Conservation (phyloP, 2,329 filamentous ascomycete genomes). For the Sarocladium strictum region DNA sequence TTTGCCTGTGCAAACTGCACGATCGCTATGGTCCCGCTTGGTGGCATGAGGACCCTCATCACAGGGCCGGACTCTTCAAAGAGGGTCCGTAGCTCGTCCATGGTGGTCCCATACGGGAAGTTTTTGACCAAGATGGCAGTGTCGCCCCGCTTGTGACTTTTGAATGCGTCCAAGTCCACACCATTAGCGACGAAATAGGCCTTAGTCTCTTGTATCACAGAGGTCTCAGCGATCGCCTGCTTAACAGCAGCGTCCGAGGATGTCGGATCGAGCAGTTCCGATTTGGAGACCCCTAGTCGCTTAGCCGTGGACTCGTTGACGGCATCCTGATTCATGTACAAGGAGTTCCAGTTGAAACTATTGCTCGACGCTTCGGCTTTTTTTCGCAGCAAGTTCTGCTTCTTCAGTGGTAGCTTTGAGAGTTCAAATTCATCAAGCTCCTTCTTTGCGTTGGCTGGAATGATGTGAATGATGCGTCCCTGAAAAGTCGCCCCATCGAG, state of each 20-base stretch:
- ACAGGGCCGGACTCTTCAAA: constrained; percentile 85
- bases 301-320: constrained; percentile 86
- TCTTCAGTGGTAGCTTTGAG: constrained; percentile 88
- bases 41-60: constrained; percentile 80
- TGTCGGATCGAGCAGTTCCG: constrained; percentile 89
- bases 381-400: constrained; percentile 84
- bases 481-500: constrained; percentile 86
- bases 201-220: constrained; percentile 94
- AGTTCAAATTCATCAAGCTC: constrained; percentile 85
- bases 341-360: constrained; percentile 96
- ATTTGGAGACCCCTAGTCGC: constrained; percentile 83
- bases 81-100: constrained; percentile 70
- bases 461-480: constrained; percentile 83
- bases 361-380: constrained; percentile 72
- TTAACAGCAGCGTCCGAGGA: constrained; percentile 91
- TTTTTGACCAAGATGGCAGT: constrained; percentile 90
- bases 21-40: constrained; percentile 88
- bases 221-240: constrained; percentile 93
- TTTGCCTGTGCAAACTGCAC: constrained; percentile 77
- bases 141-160: constrained; percentile 76
- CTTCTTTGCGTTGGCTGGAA: constrained; percentile 78
- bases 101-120: constrained; percentile 76
- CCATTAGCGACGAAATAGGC: constrained; percentile 82
- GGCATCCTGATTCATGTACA: constrained; percentile 97
- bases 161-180: constrained; percentile 89